Conservation (phyloP, 257 asterid species). For the Nicotiana benthamiana region DNA sequence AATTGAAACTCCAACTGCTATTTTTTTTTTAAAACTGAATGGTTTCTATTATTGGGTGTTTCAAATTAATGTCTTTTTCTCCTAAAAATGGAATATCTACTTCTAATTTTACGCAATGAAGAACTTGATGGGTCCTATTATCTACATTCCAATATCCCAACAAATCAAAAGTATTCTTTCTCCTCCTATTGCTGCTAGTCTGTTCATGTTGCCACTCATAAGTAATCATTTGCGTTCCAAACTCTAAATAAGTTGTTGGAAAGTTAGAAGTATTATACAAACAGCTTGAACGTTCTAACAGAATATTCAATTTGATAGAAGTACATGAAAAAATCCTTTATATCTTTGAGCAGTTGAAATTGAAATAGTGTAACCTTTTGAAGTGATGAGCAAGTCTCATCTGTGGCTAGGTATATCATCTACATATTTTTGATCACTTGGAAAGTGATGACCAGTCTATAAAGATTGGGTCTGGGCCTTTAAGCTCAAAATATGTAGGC, state of each 20-base stretch:
- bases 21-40: background rate
- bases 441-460: background rate
- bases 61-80: background rate
- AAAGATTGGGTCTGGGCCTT: background rate
- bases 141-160: background rate
- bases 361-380: background rate
- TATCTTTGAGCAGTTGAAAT: background rate
- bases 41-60: background rate
- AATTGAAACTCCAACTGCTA: background rate
- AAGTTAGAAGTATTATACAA: background rate
- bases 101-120: background rate
- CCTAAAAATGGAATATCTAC: background rate
- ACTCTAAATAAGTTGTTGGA: background rate
- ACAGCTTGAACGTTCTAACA: background rate
- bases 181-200: background rate
- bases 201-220: background rate
- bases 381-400: background rate
- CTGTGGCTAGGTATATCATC: background rate
- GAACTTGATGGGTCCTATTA: background rate
- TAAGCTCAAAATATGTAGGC: background rate
- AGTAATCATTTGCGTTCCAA: background rate
- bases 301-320: background rate
- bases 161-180: background rate
- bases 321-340: background rate
- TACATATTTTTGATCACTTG: background rate